These are phyloP conservation scores for Laetiporus sulphureus DNA, from an alignment of 1,284 basidiomycete genomes.

Conservation along the genomic window DNA sequence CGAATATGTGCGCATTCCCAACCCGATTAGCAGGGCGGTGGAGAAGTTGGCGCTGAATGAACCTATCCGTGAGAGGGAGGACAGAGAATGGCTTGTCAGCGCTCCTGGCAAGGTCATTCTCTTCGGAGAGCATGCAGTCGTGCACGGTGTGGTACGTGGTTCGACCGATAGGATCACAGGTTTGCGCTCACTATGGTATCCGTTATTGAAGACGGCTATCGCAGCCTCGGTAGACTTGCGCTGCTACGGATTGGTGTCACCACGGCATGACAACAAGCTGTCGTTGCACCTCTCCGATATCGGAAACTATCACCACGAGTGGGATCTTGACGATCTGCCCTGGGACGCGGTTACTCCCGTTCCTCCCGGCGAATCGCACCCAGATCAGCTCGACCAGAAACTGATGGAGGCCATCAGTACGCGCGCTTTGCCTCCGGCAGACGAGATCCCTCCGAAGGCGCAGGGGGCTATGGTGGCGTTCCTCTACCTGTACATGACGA, in stretches of 20 bases:
- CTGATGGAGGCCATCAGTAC: constrained; percentile 64
- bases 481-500: constrained; percentile 90
- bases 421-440: constrained; percentile 41
- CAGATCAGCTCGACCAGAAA: constrained; percentile 61
- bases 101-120: constrained; percentile 98
- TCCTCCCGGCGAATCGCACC: constrained; percentile 46
- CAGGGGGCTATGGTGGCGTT: constrained; percentile 77
- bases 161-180: background rate
- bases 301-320: constrained; percentile 69
- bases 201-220: constrained; percentile 92
- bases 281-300: constrained; percentile 82
- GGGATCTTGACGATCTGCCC: constrained; percentile 79
- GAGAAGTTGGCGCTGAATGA: constrained; percentile 53
- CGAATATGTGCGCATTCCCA: constrained; percentile 43
- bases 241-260: constrained; percentile 84
- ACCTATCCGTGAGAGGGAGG: constrained; percentile 26
- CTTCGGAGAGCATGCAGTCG: constrained; percentile 98
- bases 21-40: constrained; percentile 54
- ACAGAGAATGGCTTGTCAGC: constrained; percentile 81
- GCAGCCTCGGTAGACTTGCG: constrained; percentile 94
- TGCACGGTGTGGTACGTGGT: constrained; percentile 85
- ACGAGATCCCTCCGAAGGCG: constrained; percentile 42
- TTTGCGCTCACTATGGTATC: no score
- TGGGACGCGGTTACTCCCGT: constrained; percentile 71
- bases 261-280: constrained; percentile 69